Evolutionary conservation across 176 grass and related monocot species (phyloP), one percentile per base, ranked within the genome.

Genomic region (Oryza nivara): DNA sequence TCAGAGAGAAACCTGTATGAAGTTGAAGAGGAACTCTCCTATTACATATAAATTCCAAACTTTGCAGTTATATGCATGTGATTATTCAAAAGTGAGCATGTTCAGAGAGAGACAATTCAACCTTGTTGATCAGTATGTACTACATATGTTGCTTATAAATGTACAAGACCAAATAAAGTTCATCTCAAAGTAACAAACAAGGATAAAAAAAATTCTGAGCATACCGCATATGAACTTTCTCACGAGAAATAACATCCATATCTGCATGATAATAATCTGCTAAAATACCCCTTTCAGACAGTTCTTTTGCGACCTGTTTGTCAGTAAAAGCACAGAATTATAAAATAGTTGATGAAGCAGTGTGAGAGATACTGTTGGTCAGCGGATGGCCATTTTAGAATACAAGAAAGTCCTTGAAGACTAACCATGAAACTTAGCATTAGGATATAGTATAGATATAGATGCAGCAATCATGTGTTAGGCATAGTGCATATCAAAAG

Each of bases 211-310:
- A 84, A 73, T 38, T 83, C 15, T 66, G 40, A 70, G 79, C 58
- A 80, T 70, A 95, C 92, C 79, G 64, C 82, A 88, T 72, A 91
- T 98, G 95, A 73, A 93, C 86, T 90, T 90, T 86, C 86, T 93
- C 95, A 80, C 92, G 92, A 90, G 74, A 85, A 88, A 80, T 68
- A 56, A 82, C 81, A 79, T 97, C 95, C 95, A 97, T 95, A 90
- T 97, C 92, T 73, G 95, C 95, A 88, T 97, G 95, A 84, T 98
- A 98, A 88, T 93, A 85, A 79, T 95, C 92, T 77, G 95, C 95
- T 49, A 32, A 92, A 93, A 97, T 93, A 88, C 91, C 92, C 82
- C 82, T 84, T 83, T 82, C 75, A 5, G 82, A 22, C 79, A 98
- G 87, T 84, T 98, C 92, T 88, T 95, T 95, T 35, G 95, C 92